Percentiles rank a stretch among this genome's conserved stretches.
Evolutionary conservation across 192 early-diverging fungal species (phyloP).

Genomic region (Fimicolochytrium jonesii): DNA sequence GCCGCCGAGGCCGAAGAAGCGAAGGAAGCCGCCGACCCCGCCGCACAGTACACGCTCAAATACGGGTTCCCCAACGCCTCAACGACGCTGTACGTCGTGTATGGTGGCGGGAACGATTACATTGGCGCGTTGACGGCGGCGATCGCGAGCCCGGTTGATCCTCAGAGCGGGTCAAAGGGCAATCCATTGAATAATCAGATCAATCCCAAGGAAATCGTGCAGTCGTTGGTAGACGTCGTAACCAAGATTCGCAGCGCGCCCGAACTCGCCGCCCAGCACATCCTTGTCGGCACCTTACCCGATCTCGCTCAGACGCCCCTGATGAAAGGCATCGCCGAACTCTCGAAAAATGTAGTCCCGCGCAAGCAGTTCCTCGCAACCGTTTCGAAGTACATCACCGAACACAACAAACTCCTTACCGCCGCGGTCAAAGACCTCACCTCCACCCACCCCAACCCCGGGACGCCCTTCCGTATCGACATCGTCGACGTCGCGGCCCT

Average conservation of each 20-base stretch:
- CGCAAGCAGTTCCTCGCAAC: neutral
- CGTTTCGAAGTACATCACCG: neutral
- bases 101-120: constrained; percentile 20
- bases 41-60: neutral
- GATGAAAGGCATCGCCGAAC: neutral
- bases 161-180: no score
- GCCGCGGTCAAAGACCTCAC: neutral
- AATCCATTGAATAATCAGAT: no score
- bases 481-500: constrained; percentile 2
- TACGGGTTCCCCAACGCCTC: neutral
- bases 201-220: neutral
- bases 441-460: neutral
- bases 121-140: neutral
- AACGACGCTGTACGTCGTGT: constrained; percentile 12
- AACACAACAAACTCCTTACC: neutral
- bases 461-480: neutral
- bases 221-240: neutral
- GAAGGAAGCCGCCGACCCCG: neutral
- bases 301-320: neutral
- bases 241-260: neutral
- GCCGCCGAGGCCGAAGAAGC: no score
- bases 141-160: neutral
- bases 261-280: neutral
- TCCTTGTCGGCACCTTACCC: neutral
- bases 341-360: no score